A percentile compares a stretch with the other conserved stretches of the same genome.
phyloP scores from a whole-genome alignment of 495 filamentous ascomycete genomes.

The Aspergillus bridgeri region DNA sequence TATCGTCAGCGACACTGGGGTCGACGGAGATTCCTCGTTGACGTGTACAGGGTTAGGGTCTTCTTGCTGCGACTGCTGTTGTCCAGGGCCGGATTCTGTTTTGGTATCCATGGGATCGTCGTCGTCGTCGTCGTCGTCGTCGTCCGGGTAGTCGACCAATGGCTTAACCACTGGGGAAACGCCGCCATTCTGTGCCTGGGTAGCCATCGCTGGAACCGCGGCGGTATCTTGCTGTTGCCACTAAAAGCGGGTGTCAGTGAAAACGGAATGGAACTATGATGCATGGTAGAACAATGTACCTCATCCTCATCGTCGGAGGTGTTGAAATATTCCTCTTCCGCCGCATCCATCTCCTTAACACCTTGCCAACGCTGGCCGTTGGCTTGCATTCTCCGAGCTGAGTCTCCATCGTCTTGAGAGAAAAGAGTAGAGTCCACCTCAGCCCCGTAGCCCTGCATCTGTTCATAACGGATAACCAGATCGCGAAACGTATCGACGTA shows the following conservation, averaged over 20 bases:
- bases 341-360: slow-evolving; percentile 78
- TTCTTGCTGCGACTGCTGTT: slow-evolving; percentile 17
- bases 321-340: slow-evolving; percentile 94
- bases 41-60: slow-evolving; percentile 20
- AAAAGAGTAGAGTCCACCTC: slow-evolving; percentile 55
- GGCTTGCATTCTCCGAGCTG: slow-evolving; percentile 49
- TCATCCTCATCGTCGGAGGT: slow-evolving; percentile 86
- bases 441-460: slow-evolving; percentile 64
- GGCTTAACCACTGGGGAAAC: slow-evolving; percentile 62
- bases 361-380: slow-evolving; percentile 73
- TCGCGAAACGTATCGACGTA: slow-evolving; percentile 85
- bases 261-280: not conserved
- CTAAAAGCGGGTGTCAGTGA: slow-evolving; percentile 10
- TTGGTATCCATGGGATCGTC: slow-evolving; percentile 56
- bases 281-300: slow-evolving; percentile 27
- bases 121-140: slow-evolving; percentile 73
- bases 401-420: slow-evolving; percentile 47
- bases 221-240: slow-evolving; percentile 38
- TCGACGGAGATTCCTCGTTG: slow-evolving; percentile 26
- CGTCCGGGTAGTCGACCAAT: slow-evolving; percentile 86
- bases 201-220: slow-evolving; percentile 18
- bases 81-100: slow-evolving; percentile 19
- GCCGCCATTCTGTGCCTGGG: slow-evolving; percentile 34
- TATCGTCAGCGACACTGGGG: slow-evolving; percentile 27
- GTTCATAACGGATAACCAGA: slow-evolving; percentile 75